Base-by-base conservation (phyloP, 306 rosid species). In the Spatholobus suberectus region DNA sequence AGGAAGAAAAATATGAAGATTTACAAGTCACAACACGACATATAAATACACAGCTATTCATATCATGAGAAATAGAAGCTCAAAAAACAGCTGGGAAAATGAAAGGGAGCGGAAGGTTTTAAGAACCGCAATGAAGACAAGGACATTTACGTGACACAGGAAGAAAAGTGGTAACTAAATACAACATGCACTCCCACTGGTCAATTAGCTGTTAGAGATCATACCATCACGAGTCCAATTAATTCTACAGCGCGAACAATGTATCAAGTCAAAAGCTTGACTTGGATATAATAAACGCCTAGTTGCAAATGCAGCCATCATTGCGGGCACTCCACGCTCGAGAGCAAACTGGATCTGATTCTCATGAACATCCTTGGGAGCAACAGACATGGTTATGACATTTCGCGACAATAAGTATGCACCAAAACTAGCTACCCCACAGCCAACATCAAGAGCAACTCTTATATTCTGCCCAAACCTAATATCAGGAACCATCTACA, bases 281-380 rank as follows among this genome's bases (percentile, higher is more conserved):
- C 97, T 94, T 27, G 98, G 98, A 87, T 90, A 96, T 75, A 88
- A 72, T 54, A 96, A 94, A 20, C 98, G 98, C 14, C 65, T 95
- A 70, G 99, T 91, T 35, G 99, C 89, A 86, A 94, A 92, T 70
- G 97, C 97, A 68, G 97, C 91, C 81, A 88, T 91, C 97, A 92
- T 94, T 62, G 99, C 99, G 6, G 99, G 99, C 47, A 96, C 97
- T 34, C 98, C 97, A 13, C 99, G 99, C 85, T 96, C 99, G 27
- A 96, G 99, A 73, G 98, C 97, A 83, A 96, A 96, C 71, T 96
- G 99, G 83, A 96, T 93, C 89, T 96, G 99, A 81, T 96, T 96
- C 87, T 96, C 99, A 73, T 96, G 99, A 76, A 94, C 91, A 86
- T 94, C 99, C 88, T 94, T 96, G 34, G 99, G 98, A 73, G 98